These are phyloP conservation scores for Fragaria vesca DNA, from an alignment of 306 rosid genomes.

Conservation along the genomic window DNA sequence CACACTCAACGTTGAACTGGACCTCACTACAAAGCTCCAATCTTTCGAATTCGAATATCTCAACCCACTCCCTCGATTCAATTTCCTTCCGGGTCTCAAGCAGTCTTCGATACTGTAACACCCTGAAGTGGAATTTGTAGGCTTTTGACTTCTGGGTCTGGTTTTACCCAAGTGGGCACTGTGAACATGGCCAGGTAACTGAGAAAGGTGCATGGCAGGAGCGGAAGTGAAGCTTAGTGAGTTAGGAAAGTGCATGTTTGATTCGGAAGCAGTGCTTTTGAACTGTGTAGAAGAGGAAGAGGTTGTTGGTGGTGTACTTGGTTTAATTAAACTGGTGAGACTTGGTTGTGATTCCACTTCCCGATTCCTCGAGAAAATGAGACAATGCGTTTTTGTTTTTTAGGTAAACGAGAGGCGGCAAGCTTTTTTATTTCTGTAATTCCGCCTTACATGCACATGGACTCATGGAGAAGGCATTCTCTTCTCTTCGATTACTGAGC, in stretches of 20 bases:
- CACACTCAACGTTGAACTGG: constrained; percentile 34
- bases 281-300: background rate
- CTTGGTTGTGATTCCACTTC: constrained; percentile 47
- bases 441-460: too few relatives aligned
- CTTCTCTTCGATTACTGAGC: too few relatives aligned
- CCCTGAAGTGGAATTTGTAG: constrained; percentile 12
- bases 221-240: constrained; percentile 32
- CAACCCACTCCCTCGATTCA: background rate
- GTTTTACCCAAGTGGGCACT: constrained; percentile 2
- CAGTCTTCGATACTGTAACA: background rate
- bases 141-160: constrained; percentile 22
- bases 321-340: background rate
- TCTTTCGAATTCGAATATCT: constrained; percentile 22
- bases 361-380: constrained; percentile 28
- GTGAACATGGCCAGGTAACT: background rate
- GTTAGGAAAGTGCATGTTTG: constrained; percentile 31
- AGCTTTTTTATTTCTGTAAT: background rate
- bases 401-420: background rate
- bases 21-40: constrained; percentile 30
- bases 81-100: constrained; percentile 12
- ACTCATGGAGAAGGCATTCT: too few relatives aligned
- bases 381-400: constrained; percentile 4
- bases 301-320: background rate
- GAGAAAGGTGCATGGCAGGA: constrained; percentile 24
- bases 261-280: background rate